Evolutionary conservation across 2,329 filamentous ascomycete species (phyloP).

Genomic region (Blastomyces silverae): DNA sequence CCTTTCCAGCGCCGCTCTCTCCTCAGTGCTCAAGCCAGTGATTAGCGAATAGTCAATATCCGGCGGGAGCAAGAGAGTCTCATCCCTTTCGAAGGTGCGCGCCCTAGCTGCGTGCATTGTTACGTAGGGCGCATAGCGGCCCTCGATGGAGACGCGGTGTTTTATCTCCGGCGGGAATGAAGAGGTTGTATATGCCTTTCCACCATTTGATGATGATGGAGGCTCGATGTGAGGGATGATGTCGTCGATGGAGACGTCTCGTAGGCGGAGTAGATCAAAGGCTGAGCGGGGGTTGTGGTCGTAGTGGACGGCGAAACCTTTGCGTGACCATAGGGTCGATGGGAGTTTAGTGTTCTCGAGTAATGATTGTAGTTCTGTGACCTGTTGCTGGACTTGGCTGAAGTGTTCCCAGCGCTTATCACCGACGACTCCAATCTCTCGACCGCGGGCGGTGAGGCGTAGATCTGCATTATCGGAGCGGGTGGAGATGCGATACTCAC

Average conservation of each 20-base stretch:
- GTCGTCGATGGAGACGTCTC: constrained; percentile 52
- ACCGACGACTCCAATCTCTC: constrained; percentile 68
- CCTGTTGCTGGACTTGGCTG: constrained; percentile 57
- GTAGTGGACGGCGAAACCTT: constrained; percentile 61
- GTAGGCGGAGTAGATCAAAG: constrained; percentile 69
- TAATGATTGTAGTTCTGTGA: constrained; percentile 56
- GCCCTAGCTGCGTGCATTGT: constrained; percentile 62
- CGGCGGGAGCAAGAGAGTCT: constrained; percentile 62
- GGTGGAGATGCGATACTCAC: constrained; percentile 88
- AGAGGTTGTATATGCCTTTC: constrained; percentile 45
- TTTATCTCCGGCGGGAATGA: constrained; percentile 50
- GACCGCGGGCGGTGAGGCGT: constrained; percentile 72
- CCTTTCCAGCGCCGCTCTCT: constrained; percentile 61
- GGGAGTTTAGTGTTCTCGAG: constrained; percentile 55
- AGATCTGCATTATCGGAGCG: constrained; percentile 91
- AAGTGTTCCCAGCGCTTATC: constrained; percentile 70
- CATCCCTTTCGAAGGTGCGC: constrained; percentile 65
- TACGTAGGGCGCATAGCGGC: constrained; percentile 80
- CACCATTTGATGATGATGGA: constrained; percentile 20
- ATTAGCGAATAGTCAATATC: constrained; percentile 71
- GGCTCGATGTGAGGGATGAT: constrained; percentile 50
- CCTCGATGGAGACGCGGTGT: constrained; percentile 70
- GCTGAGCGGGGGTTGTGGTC: constrained; percentile 63
- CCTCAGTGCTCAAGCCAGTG: constrained; percentile 69
- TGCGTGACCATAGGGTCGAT: constrained; percentile 59